Conservation (phyloP, 2,329 filamentous ascomycete genomes). For the Curvularia lunata region DNA sequence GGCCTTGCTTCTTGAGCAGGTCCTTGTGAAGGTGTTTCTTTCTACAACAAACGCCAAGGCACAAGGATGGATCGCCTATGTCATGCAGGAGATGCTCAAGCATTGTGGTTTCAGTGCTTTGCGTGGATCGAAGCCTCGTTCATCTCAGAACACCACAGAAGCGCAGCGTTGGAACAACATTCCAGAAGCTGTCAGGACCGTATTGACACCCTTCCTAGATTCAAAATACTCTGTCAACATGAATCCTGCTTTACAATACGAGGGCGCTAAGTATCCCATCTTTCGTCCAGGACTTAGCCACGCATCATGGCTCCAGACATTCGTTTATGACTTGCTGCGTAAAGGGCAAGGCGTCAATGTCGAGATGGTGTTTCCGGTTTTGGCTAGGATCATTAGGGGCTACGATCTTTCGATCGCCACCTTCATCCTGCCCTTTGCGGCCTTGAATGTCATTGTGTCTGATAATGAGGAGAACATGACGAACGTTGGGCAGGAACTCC, state of each 20-base stretch:
- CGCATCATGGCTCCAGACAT: conserved; percentile 77
- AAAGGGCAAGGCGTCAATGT: conserved; percentile 77
- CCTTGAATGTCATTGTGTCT: conserved; percentile 81
- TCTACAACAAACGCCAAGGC: conserved; percentile 86
- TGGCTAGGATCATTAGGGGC: conserved; percentile 81
- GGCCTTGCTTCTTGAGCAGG: conserved; percentile 81
- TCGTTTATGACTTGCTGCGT: conserved; percentile 82
- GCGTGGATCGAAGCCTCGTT: conserved; percentile 58
- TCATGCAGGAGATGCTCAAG: conserved; percentile 88
- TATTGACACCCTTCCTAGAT: conserved; percentile 83
- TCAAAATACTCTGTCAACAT: conserved; percentile 77
- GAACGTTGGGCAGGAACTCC: conserved; percentile 74
- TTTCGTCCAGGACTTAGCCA: conserved; percentile 74
- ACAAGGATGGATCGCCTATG: conserved; percentile 91
- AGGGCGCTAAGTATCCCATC: conserved; percentile 69
- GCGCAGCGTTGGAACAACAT: conserved; percentile 79
- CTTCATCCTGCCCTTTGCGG: conserved; percentile 87
- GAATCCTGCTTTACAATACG: conserved; percentile 38
- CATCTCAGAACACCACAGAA: conserved; percentile 62
- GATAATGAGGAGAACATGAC: conserved; percentile 68
- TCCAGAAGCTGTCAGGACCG: conserved; percentile 77
- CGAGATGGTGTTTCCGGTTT: conserved; percentile 77
- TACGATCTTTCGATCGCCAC: conserved; percentile 86
- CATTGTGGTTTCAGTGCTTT: conserved; percentile 73
- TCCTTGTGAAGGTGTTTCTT: conserved; percentile 88